phyloP scores from a whole-genome alignment of 768 basidiomycete species.

The Suillus tomentosus region DNA sequence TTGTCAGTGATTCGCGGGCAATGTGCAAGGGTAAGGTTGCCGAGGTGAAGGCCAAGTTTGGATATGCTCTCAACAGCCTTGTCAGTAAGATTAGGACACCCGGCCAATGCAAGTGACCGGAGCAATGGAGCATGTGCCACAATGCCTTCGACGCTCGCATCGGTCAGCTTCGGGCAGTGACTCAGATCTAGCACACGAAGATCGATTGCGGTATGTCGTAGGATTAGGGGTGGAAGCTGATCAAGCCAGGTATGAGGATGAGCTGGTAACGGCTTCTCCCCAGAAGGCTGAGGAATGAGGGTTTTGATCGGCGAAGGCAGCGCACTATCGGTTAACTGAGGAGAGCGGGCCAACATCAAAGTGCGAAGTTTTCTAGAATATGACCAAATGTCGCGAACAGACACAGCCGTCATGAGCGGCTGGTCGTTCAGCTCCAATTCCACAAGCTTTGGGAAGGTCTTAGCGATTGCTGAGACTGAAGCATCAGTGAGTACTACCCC shows the following conservation, averaged over 20 bases:
- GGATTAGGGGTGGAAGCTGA: slow-evolving; percentile 59
- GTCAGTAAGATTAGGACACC: slow-evolving; percentile 78
- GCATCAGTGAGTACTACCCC: slow-evolving; percentile 63
- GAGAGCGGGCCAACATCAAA: slow-evolving; percentile 77
- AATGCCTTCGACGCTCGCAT: slow-evolving; percentile 75
- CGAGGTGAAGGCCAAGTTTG: slow-evolving; percentile 72
- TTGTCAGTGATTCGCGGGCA: slow-evolving; percentile 79
- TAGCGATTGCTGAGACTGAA: slow-evolving; percentile 69
- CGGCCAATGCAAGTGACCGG: slow-evolving; percentile 73
- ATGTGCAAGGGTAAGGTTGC: slow-evolving; percentile 80
- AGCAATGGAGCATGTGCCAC: slow-evolving; percentile 75
- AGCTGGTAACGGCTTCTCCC: slow-evolving; percentile 52
- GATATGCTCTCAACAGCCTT: slow-evolving; percentile 65
- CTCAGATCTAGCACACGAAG: slow-evolving; percentile 81
- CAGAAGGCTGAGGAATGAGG: slow-evolving; percentile 26
- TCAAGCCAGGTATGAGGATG: slow-evolving; percentile 64
- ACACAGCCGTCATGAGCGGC: slow-evolving; percentile 63
- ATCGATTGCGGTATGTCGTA: slow-evolving; percentile 67
- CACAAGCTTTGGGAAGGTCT: slow-evolving; percentile 71
- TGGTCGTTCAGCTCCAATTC: slow-evolving; percentile 82
- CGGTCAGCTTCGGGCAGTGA: slow-evolving; percentile 67
- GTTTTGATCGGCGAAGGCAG: slow-evolving; percentile 59
- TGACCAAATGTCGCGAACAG: slow-evolving; percentile 80
- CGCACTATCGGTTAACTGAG: slow-evolving; percentile 73
- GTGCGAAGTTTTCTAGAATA: slow-evolving; percentile 78